A percentile compares a stretch with the other conserved stretches of the same genome.
phyloP scores from a whole-genome alignment of 2,329 filamentous ascomycete genomes.

The Colletotrichum eleusines region DNA sequence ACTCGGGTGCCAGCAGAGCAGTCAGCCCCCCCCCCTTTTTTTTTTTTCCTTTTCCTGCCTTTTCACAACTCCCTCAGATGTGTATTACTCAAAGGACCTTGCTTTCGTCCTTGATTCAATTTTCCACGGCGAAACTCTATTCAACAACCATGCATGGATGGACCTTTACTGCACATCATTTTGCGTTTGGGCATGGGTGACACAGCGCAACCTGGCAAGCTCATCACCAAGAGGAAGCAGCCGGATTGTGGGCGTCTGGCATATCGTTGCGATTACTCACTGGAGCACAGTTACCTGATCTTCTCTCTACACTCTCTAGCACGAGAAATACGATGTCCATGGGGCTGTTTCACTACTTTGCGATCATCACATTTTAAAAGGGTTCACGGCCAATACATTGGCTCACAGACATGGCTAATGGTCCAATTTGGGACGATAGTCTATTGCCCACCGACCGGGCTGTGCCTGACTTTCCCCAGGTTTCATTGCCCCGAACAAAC shows the following conservation, averaged over 20 bases:
- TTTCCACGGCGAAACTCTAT: constrained; percentile 31
- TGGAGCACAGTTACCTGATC: constrained; percentile 14
- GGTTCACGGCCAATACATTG: not conserved
- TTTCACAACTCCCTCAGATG: not conserved
- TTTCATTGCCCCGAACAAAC: constrained; percentile 23
- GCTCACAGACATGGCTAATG: constrained; percentile 9
- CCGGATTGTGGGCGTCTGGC: constrained; percentile 17
- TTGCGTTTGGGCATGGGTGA: constrained; percentile 39
- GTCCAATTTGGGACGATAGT: constrained; percentile 9
- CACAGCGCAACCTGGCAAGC: constrained; percentile 20
- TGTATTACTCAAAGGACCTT: not conserved
- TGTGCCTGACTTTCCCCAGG: constrained; percentile 24
- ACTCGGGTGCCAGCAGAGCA: not conserved
- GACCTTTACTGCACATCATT: constrained; percentile 36
- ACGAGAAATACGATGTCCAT: constrained; percentile 10
- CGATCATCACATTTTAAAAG: not conserved
- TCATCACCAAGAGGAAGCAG: constrained; percentile 1
- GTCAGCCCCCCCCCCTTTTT: not conserved
- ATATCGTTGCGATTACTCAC: constrained; percentile 28
- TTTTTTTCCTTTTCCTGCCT: not conserved
- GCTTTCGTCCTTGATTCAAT: not conserved
- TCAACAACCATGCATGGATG: constrained; percentile 17
- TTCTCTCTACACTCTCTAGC: not conserved
- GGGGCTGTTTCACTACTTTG: constrained; percentile 7
- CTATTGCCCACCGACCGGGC: not conserved